Percentiles rank a stretch among this genome's conserved stretches.
phyloP scores from a whole-genome alignment of 2,329 filamentous ascomycete species.

The Cercospora brassicicola region DNA sequence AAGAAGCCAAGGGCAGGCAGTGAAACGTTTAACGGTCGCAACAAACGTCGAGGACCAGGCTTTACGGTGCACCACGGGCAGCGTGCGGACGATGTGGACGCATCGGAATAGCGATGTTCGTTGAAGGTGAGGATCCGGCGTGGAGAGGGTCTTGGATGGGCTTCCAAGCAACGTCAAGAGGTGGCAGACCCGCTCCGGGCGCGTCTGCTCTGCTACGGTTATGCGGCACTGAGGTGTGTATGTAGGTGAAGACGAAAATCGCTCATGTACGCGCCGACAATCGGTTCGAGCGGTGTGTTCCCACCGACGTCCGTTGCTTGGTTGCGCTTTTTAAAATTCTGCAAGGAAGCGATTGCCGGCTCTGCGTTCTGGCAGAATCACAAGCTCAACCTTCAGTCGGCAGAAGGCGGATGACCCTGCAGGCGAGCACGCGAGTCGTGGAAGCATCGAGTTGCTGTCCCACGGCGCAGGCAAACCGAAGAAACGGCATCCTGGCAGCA shows the following conservation, averaged over 20 bases:
- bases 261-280: slow-evolving; percentile 15
- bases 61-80: slow-evolving; percentile 1
- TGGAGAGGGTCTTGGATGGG: not conserved
- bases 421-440: slow-evolving; percentile 17
- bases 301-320: not conserved
- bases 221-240: slow-evolving; percentile 14
- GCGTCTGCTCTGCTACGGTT: slow-evolving; percentile 18
- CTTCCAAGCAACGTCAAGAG: slow-evolving; percentile 11
- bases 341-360: slow-evolving; percentile 16
- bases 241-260: slow-evolving; percentile 17
- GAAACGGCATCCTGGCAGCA: not conserved
- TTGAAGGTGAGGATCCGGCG: not conserved
- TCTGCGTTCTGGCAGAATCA: not conserved
- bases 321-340: slow-evolving; percentile 20
- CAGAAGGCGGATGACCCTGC: slow-evolving; percentile 15
- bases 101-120: not conserved
- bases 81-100: slow-evolving; percentile 11
- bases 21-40: slow-evolving; percentile 22
- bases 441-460: slow-evolving; percentile 1
- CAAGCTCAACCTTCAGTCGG: slow-evolving; percentile 19
- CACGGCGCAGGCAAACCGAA: slow-evolving; percentile 15
- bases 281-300: slow-evolving; percentile 16
- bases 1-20: slow-evolving; percentile 23
- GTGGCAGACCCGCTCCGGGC: slow-evolving; percentile 8
- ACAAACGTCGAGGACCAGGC: slow-evolving; percentile 12